Percentiles rank a stretch among this genome's conserved stretches.
phyloP scores from a whole-genome alignment of 768 basidiomycete species.

The Symmetrospora coprosmae region DNA sequence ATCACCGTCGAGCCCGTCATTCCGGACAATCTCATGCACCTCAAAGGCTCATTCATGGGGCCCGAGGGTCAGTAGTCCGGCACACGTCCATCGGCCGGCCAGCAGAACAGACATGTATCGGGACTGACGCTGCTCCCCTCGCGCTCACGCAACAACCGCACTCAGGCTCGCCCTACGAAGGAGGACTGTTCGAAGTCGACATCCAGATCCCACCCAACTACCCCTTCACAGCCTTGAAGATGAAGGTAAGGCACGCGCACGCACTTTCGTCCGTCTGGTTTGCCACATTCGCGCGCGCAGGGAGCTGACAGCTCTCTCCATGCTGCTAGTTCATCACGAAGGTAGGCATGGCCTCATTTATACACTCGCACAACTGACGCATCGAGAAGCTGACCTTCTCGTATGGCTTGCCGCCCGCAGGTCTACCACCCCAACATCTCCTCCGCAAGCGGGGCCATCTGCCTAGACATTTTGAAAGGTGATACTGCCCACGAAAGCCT shows the following conservation, averaged over 20 bases:
- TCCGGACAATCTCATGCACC: constrained; percentile 67
- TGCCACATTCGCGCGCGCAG: neutral
- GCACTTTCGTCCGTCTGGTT: neutral
- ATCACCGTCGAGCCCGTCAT: constrained; percentile 77
- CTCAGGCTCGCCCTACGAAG: constrained; percentile 75
- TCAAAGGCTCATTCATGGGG: constrained; percentile 78
- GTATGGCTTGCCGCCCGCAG: constrained; percentile 43
- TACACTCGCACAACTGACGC: too few relatives aligned
- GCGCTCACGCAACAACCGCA: neutral
- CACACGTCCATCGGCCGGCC: neutral
- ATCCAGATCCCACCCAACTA: constrained; percentile 16
- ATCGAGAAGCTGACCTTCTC: too few relatives aligned
- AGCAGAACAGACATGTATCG: neutral
- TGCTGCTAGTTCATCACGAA: constrained; percentile 20
- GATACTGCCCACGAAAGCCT: neutral
- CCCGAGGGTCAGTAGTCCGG: constrained; percentile 44
- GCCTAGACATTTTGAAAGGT: constrained; percentile 52
- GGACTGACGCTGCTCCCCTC: neutral
- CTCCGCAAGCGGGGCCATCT: constrained; percentile 86
- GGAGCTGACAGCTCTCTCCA: too few relatives aligned
- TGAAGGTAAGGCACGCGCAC: constrained; percentile 20
- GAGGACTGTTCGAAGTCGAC: constrained; percentile 81
- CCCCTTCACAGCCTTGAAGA: constrained; percentile 19
- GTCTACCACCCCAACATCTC: constrained; percentile 94
- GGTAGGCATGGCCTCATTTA: too few relatives aligned